These are phyloP conservation scores for Ogataea hybrid DNA, from an alignment of 1,139 yeast genomes.

Conservation along the genomic window DNA sequence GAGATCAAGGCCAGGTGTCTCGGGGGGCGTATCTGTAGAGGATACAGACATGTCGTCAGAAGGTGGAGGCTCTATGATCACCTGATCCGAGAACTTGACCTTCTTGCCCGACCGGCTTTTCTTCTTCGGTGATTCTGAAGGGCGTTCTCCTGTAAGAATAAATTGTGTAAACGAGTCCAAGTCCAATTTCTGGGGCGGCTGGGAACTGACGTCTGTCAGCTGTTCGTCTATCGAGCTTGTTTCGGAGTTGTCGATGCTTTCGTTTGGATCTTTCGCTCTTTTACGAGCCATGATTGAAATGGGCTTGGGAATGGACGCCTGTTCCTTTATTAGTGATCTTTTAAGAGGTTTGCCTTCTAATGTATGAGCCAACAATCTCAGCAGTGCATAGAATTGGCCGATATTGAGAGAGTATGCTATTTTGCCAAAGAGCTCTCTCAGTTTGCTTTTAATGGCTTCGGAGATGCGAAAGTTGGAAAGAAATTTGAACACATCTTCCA, in stretches of 20 bases:
- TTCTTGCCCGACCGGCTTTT: slow-evolving; percentile 42
- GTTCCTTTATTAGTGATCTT: slow-evolving; percentile 46
- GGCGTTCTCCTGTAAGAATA: slow-evolving; percentile 69
- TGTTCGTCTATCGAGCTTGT: slow-evolving; percentile 22
- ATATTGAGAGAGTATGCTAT: slow-evolving; percentile 49
- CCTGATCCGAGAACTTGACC: slow-evolving; percentile 70
- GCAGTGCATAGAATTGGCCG: slow-evolving; percentile 73
- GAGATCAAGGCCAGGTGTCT: slow-evolving; percentile 41
- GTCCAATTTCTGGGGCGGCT: slow-evolving; percentile 42
- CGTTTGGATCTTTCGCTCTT: slow-evolving; percentile 43
- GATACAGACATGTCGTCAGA: slow-evolving; percentile 17
- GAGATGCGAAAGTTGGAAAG: slow-evolving; percentile 59
- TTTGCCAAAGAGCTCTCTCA: slow-evolving; percentile 49
- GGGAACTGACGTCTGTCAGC: slow-evolving; percentile 19
- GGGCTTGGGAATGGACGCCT: slow-evolving; percentile 66
- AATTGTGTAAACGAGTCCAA: slow-evolving; percentile 74
- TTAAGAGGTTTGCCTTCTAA: slow-evolving; percentile 47
- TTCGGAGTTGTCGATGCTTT: slow-evolving; percentile 19
- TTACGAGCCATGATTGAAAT: slow-evolving; percentile 62
- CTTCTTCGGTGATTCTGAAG: slow-evolving; percentile 39
- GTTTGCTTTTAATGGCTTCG: slow-evolving; percentile 40
- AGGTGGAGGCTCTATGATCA: slow-evolving; percentile 37
- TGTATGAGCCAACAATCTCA: slow-evolving; percentile 62
- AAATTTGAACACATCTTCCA: slow-evolving; percentile 64
- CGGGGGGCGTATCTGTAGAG: slow-evolving; percentile 7